These are phyloP conservation scores for Astraeus odoratus DNA, from an alignment of 768 basidiomycete species.

Conservation along the genomic window DNA sequence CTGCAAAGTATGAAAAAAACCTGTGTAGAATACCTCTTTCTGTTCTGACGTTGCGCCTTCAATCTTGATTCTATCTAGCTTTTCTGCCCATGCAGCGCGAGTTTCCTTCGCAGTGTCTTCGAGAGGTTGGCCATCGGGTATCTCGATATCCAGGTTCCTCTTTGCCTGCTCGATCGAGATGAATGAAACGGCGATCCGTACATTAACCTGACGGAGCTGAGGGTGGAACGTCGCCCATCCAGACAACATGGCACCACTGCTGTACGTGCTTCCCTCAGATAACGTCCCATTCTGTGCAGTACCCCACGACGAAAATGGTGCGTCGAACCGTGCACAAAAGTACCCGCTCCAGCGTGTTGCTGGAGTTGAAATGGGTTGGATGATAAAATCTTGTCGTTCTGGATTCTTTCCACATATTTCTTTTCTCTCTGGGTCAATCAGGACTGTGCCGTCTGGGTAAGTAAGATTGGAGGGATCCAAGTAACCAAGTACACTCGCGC, in stretches of 20 bases:
- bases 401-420: constrained; percentile 60
- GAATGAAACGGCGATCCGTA: constrained; percentile 66
- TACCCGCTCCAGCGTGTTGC: constrained; percentile 33
- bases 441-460: constrained; percentile 46
- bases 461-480: constrained; percentile 41
- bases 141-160: constrained; percentile 42
- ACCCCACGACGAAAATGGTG: constrained; percentile 40
- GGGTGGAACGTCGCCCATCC: constrained; percentile 44
- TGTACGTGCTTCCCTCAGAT: constrained; percentile 19
- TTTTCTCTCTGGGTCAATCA: constrained; percentile 32
- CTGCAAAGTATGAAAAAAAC: constrained; percentile 56
- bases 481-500: constrained; percentile 53
- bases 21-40: constrained; percentile 52
- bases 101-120: constrained; percentile 45
- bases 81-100: constrained; percentile 50
- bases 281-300: constrained; percentile 40
- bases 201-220: constrained; percentile 33
- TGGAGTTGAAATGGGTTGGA: constrained; percentile 47
- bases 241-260: constrained; percentile 40
- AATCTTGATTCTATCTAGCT: constrained; percentile 45
- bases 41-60: constrained; percentile 42
- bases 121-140: constrained; percentile 39
- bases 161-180: constrained; percentile 65
- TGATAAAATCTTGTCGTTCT: constrained; percentile 67
- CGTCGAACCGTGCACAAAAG: constrained; percentile 56